phyloP scores from a whole-genome alignment of 495 filamentous ascomycete genomes.

The Durotheca rogersii region DNA sequence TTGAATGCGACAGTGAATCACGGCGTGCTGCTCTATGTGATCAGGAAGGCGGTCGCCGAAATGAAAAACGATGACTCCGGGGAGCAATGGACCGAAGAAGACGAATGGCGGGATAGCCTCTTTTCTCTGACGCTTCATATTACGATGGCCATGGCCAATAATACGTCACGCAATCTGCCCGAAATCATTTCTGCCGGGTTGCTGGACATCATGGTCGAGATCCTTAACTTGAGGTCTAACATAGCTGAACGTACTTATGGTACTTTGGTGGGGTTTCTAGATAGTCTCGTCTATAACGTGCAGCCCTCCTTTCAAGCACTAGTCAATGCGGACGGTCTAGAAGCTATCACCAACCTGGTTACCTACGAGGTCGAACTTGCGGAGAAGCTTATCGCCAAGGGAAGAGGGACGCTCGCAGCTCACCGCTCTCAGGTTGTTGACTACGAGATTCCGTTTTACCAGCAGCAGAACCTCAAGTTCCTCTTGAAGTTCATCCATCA shows the following conservation, averaged over 20 bases:
- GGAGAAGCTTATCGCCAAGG: constrained; percentile 60
- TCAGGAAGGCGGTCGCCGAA: constrained; percentile 83
- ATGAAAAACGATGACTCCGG: constrained; percentile 61
- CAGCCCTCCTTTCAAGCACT: constrained; percentile 78
- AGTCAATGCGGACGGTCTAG: constrained; percentile 76
- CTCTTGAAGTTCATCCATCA: constrained; percentile 95
- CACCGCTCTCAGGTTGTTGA: constrained; percentile 82
- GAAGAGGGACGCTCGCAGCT: constrained; percentile 71
- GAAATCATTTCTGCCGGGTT: constrained; percentile 82
- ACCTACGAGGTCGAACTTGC: constrained; percentile 75
- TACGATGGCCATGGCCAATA: constrained; percentile 66
- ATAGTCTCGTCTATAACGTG: constrained; percentile 78
- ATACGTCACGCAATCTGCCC: constrained; percentile 51
- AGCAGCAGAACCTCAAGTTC: constrained; percentile 89
- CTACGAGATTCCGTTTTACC: constrained; percentile 87
- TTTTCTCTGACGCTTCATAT: constrained; percentile 80
- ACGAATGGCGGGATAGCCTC: constrained; percentile 86
- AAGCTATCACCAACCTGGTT: constrained; percentile 81
- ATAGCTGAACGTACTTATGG: constrained; percentile 81
- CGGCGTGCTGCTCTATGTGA: constrained; percentile 89
- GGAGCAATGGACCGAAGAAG: constrained; percentile 59
- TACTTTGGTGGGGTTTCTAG: constrained; percentile 79
- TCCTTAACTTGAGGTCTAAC: constrained; percentile 77
- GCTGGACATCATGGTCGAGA: constrained; percentile 84
- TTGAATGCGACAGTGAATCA: constrained; percentile 93